phyloP scores from a whole-genome alignment of 345 rosid genomes.

The Passiflora organensis region DNA sequence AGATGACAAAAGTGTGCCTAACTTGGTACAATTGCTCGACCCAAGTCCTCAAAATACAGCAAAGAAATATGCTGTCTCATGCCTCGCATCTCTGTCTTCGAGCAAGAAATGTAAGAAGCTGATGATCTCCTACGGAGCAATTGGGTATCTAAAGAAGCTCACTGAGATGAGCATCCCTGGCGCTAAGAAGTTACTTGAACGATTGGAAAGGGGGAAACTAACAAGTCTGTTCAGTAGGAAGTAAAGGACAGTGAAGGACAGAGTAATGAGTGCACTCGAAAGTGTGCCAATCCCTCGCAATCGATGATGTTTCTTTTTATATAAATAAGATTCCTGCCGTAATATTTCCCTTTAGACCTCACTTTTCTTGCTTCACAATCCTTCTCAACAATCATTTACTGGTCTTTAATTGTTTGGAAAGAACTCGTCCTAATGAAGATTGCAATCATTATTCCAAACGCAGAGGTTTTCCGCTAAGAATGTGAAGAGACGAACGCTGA shows the following conservation, averaged over 20 bases:
- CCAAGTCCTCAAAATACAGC: slow-evolving; percentile 76
- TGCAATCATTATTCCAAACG: no score
- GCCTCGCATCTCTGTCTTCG: slow-evolving; percentile 57
- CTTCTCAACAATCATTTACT: no score
- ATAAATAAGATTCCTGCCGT: neutral
- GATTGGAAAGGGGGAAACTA: slow-evolving; percentile 72
- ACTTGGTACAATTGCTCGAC: slow-evolving; percentile 78
- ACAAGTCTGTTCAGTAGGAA: slow-evolving; percentile 63
- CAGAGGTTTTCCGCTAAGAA: no score
- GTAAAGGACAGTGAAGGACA: slow-evolving; percentile 49
- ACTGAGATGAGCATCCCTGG: slow-evolving; percentile 82
- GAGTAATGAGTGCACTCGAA: slow-evolving; percentile 9
- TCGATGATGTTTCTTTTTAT: slow-evolving; percentile 16
- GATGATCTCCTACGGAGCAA: slow-evolving; percentile 93
- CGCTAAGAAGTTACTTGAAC: slow-evolving; percentile 76
- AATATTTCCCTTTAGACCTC: no score
- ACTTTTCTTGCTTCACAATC: no score
- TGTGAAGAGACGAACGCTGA: no score
- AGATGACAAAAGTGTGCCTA: slow-evolving; percentile 67
- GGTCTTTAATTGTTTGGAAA: no score
- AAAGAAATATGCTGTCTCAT: slow-evolving; percentile 73
- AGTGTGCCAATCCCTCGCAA: slow-evolving; percentile 19
- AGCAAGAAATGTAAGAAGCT: slow-evolving; percentile 88
- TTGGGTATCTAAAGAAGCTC: slow-evolving; percentile 89
- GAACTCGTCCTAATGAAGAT: no score